Percentiles rank a stretch among this genome's conserved stretches.
Evolutionary conservation across 2,329 filamentous ascomycete genomes (phyloP).

Genomic region (Pezicula neosporulosa): DNA sequence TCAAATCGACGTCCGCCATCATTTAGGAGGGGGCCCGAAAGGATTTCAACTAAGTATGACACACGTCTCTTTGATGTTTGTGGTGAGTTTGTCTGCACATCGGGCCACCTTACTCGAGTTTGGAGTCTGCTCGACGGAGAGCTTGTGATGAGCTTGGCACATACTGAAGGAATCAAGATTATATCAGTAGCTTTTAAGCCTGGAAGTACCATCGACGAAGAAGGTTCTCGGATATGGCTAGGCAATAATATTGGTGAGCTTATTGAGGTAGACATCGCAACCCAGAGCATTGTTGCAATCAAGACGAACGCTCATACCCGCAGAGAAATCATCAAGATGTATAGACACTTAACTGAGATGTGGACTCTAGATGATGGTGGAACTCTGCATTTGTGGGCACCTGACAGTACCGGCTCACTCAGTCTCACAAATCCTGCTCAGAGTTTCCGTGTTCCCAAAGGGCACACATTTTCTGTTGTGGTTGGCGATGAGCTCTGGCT

Average conservation of each 20-base stretch:
- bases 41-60: conserved; percentile 84
- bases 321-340: conserved; percentile 78
- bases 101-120: conserved; percentile 79
- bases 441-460: conserved; percentile 73
- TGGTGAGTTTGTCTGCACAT: conserved; percentile 82
- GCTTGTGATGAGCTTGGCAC: conserved; percentile 73
- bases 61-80: conserved; percentile 83
- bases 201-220: conserved; percentile 69
- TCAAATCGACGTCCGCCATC: conserved; percentile 81
- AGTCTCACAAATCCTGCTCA: conserved; percentile 70
- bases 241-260: conserved; percentile 87
- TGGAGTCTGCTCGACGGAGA: conserved; percentile 86
- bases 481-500: conserved; percentile 86
- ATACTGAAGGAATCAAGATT: conserved; percentile 81
- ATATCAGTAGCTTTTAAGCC: conserved; percentile 85
- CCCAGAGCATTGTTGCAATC: conserved; percentile 65
- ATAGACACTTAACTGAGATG: conserved; percentile 81
- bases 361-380: conserved; percentile 94
- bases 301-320: conserved; percentile 73
- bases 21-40: conserved; percentile 66
- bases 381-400: conserved; percentile 81
- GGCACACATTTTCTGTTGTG: conserved; percentile 84
- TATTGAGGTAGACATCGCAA: conserved; percentile 79
- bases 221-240: conserved; percentile 82
- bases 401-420: conserved; percentile 68